Evolutionary conservation across 2,329 filamentous ascomycete species (phyloP), one percentile per base, ranked within the genome.

Genomic region (Cladosporium austrohemisphaericum): DNA sequence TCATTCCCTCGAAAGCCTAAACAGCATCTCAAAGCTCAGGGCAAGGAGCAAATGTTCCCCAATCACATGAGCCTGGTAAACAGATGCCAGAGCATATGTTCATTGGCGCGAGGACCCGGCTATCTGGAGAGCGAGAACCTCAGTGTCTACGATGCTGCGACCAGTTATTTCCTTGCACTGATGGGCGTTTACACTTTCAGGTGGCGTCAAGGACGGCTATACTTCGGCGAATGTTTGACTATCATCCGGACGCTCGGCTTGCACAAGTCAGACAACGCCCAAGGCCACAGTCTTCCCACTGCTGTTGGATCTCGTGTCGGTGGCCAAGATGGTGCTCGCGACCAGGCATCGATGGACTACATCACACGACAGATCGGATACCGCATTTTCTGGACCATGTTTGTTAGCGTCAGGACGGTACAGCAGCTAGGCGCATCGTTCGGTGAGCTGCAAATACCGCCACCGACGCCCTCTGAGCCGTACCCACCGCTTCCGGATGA

Each of bases 401-500:
- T 93, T 54, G 80, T 90, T 4, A 84, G 84, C 26, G 79, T 88
- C 52, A 78, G 84, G 55, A 60, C 88, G 0, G 81, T 94, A 65
- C 80, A 86, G 49, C 89, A 95, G 63, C 71, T 93, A 14, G 88
- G 88, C 26, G 80, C 81, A 13, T 80, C 80, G 0, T 83, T 86
- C 53, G 80, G 80, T 28, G 87, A 90, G 58, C 72, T 91, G 29
- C 78, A 86, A 28, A 83, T 95, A 43, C 81, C 86, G 7, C 88
- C 88, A 3, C 83, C 85, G 1, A 94, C 88, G 0, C 81, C 83
- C 0, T 83, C 78, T 20, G 81, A 88, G 35, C 85, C 83, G 4
- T 89, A 93, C 57, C 90, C 90, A 3, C 85, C 87, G 6, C 75
- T 90, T 10, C 90, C 90, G 0, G 72, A 84, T 16, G 89, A 94